These are phyloP conservation scores for Marvania coccoides DNA, from an alignment of 139 green algal species.

Conservation along the genomic window DNA sequence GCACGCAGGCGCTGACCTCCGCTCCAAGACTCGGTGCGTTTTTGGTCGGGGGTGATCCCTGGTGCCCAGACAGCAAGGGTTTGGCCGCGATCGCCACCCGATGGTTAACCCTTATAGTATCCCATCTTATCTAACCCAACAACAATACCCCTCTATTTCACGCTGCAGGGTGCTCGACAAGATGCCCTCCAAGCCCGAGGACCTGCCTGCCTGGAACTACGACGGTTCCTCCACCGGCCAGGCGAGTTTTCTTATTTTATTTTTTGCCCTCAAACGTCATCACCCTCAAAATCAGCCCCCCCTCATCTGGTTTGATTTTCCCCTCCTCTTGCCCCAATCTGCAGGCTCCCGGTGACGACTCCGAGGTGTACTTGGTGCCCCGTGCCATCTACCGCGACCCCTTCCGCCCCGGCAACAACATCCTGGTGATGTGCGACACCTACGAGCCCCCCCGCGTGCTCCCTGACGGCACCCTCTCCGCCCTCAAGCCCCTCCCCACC, in stretches of 20 bases:
- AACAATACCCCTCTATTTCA: too few species aligned
- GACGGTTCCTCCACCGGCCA: constrained; percentile 90
- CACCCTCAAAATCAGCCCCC: neutral
- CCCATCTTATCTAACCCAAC: too few species aligned
- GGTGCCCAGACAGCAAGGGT: too few species aligned
- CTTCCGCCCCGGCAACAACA: constrained; percentile 85
- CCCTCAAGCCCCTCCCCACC: constrained; percentile 74
- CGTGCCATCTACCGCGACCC: constrained; percentile 67
- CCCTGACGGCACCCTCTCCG: constrained; percentile 55
- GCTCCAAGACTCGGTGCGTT: constrained; percentile 59
- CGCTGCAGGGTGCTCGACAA: constrained; percentile 31
- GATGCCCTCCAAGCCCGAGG: constrained; percentile 38
- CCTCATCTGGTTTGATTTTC: neutral
- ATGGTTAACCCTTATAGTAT: too few species aligned
- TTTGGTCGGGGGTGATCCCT: too few species aligned
- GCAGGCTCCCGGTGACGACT: constrained; percentile 84
- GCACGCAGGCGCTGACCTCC: constrained; percentile 45
- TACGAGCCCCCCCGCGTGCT: constrained; percentile 75
- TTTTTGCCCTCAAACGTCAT: neutral
- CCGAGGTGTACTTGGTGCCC: constrained; percentile 79
- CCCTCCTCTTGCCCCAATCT: neutral
- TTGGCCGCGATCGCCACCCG: too few species aligned
- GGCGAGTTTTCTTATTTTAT: neutral
- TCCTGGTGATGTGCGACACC: constrained; percentile 91
- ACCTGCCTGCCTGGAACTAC: constrained; percentile 95